Evolutionary conservation across 2,329 filamentous ascomycete species (phyloP), one percentile per base, ranked within the genome.

Genomic region (Colletotrichum echinochloae): DNA sequence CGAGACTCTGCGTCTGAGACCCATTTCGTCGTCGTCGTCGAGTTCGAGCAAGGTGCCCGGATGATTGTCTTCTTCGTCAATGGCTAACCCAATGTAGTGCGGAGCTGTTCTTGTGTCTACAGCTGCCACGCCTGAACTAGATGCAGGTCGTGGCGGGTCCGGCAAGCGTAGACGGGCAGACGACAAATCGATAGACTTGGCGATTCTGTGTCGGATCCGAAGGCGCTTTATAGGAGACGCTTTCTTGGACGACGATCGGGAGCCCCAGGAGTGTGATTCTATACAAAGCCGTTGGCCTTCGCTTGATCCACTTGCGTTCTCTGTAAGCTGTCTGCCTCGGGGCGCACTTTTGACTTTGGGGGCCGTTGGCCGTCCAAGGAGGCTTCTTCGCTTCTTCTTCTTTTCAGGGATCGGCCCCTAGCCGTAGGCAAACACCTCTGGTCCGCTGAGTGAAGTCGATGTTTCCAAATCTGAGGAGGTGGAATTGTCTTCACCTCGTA

Each of bases 391-490:
- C 37, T 69, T 71, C 52, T 68, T 52, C 7, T n/a, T 69, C 20
- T 65, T 65, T 23, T 35, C 65, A 18, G 59, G 46, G 28, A 46
- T 18, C 28, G 65, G 65, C 48, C 54, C 54, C 68, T 71, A 71
- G 48, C 60, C 68, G 60, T 71, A 69, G 55, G 54, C 59, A 54
- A 70, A 71, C 20, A 59, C 65, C 68, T 70, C 68, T 55, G 39
- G 30, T 30, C 41, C 60, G 35, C 46, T 57, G 20, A 70, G 23
- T 12, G 37, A 55, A 59, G 30, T 30, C 4, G 52, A 35, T n/a
- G 52, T 44, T n/a, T 35, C 41, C 3, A n/a, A 12, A 28, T 35
- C 48, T 41, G 33, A 7, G 7, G 46, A 39, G 2, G 7, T 2
- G 35, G n/a, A 23, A 18, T 39, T n/a, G 30, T 52, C 67, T 57